These are phyloP conservation scores for Colletotrichum australisinense DNA, from an alignment of 2,329 filamentous ascomycete species.

Conservation along the genomic window DNA sequence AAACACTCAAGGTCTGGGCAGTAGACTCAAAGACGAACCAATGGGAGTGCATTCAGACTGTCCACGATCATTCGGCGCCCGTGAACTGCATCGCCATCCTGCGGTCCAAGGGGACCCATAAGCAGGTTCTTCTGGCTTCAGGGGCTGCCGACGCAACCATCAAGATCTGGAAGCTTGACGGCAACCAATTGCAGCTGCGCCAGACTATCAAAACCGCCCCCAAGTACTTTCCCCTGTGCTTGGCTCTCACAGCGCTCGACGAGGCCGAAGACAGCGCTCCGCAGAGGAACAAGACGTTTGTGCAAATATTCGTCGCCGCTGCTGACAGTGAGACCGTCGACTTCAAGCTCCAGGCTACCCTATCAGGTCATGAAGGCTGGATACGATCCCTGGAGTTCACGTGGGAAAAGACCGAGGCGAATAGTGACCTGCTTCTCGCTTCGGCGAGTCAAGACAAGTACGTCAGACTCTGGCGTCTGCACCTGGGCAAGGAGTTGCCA, in stretches of 20 bases:
- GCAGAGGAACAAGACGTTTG: conserved; percentile 84
- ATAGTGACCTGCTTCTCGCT: conserved; percentile 82
- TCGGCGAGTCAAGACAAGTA: conserved; percentile 99
- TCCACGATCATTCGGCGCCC: conserved; percentile 77
- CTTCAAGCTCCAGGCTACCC: conserved; percentile 80
- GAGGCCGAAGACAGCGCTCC: conserved; percentile 55
- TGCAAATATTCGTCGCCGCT: conserved; percentile 80
- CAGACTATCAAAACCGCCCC: conserved; percentile 81
- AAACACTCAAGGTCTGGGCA: conserved; percentile 80
- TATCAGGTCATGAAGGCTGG: conserved; percentile 95
- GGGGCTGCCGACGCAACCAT: conserved; percentile 84
- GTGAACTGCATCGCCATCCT: conserved; percentile 75
- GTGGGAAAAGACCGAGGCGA: conserved; percentile 63
- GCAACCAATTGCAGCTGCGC: conserved; percentile 61
- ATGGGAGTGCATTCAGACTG: conserved; percentile 61
- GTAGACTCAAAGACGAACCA: conserved; percentile 41
- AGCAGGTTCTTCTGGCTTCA: conserved; percentile 72
- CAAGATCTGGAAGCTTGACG: conserved; percentile 75
- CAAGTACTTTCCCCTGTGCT: conserved; percentile 83
- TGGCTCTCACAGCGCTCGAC: conserved; percentile 75
- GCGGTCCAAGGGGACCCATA: conserved; percentile 40
- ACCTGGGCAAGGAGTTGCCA: conserved; percentile 74
- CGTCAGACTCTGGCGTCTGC: conserved; percentile 90
- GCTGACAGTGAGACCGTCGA: conserved; percentile 48
- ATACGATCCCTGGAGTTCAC: conserved; percentile 86